Evolutionary conservation across 306 rosid species (phyloP).

Genomic region (Prunus dulcis): DNA sequence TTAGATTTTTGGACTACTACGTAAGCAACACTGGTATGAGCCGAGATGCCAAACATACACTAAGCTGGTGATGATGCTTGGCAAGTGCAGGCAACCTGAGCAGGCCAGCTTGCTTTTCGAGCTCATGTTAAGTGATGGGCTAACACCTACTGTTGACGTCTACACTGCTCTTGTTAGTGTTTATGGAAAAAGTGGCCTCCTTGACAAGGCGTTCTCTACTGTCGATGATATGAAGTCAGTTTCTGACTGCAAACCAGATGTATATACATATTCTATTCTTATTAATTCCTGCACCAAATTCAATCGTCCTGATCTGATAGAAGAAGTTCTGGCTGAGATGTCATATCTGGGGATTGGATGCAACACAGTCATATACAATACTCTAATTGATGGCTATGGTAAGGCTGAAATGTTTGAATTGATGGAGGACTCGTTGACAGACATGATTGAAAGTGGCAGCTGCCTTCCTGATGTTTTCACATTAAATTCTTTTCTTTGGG

Average conservation of each 20-base stretch:
- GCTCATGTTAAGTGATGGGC: constrained; percentile 75
- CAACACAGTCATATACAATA: constrained; percentile 69
- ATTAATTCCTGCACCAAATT: constrained; percentile 59
- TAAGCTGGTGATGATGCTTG: constrained; percentile 77
- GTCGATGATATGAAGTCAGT: constrained; percentile 82
- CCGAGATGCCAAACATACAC: constrained; percentile 84
- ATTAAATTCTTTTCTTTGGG: constrained; percentile 61
- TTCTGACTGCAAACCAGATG: constrained; percentile 65
- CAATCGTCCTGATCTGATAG: constrained; percentile 57
- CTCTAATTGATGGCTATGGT: constrained; percentile 76
- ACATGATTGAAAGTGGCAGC: constrained; percentile 75
- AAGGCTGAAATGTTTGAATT: constrained; percentile 73
- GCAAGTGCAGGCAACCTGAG: constrained; percentile 74
- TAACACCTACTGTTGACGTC: constrained; percentile 72
- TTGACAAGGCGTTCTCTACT: constrained; percentile 61
- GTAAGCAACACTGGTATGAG: constrained; percentile 80
- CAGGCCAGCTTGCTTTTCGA: constrained; percentile 68
- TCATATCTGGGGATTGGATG: constrained; percentile 56
- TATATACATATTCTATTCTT: constrained; percentile 68
- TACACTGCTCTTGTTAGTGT: constrained; percentile 85
- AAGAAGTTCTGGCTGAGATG: constrained; percentile 60
- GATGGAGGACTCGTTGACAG: constrained; percentile 63
- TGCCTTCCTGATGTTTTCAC: constrained; percentile 82
- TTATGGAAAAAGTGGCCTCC: constrained; percentile 66
- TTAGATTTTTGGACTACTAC: constrained; percentile 79